Percentiles rank a stretch among this genome's conserved stretches.
These are phyloP conservation scores for Cercis canadensis DNA, from an alignment of 306 rosid genomes.

Conservation along the genomic window DNA sequence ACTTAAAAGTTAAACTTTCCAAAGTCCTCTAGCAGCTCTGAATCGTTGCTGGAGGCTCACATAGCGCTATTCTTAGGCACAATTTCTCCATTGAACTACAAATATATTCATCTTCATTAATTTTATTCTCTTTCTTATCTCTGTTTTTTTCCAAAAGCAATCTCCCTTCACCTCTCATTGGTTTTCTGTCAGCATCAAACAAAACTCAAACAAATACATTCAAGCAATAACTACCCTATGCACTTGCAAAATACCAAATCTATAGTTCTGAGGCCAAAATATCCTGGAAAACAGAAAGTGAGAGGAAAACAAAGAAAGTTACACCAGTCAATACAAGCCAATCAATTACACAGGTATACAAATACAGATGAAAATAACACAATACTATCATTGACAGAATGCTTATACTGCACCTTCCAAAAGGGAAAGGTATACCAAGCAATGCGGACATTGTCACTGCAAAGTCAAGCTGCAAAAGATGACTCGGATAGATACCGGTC, in stretches of 20 bases:
- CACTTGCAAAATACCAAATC: constrained; percentile 27
- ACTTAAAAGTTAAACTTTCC: neutral
- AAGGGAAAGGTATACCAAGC: constrained; percentile 95
- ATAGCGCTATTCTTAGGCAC: neutral
- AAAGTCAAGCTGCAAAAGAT: constrained; percentile 89
- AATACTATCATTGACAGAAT: constrained; percentile 43
- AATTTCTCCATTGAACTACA: neutral
- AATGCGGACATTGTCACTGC: constrained; percentile 88
- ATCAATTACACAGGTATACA: constrained; percentile 14
- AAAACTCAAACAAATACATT: constrained; percentile 11
- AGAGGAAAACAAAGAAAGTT: constrained; percentile 12
- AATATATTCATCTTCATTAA: neutral
- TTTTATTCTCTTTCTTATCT: neutral
- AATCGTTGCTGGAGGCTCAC: neutral
- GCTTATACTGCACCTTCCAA: constrained; percentile 98
- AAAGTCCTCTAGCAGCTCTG: constrained; percentile 16
- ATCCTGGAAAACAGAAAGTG: constrained; percentile 18
- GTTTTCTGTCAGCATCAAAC: constrained; percentile 7
- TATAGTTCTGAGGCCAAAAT: constrained; percentile 20
- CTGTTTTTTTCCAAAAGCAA: neutral
- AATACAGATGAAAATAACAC: constrained; percentile 22
- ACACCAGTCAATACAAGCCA: constrained; percentile 26
- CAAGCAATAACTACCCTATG: constrained; percentile 19
- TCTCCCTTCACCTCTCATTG: constrained; percentile 19
- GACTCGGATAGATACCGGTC: constrained; percentile 41